Base-by-base conservation (phyloP, 2,329 filamentous ascomycete genomes). In the Ilyonectria destructans region DNA sequence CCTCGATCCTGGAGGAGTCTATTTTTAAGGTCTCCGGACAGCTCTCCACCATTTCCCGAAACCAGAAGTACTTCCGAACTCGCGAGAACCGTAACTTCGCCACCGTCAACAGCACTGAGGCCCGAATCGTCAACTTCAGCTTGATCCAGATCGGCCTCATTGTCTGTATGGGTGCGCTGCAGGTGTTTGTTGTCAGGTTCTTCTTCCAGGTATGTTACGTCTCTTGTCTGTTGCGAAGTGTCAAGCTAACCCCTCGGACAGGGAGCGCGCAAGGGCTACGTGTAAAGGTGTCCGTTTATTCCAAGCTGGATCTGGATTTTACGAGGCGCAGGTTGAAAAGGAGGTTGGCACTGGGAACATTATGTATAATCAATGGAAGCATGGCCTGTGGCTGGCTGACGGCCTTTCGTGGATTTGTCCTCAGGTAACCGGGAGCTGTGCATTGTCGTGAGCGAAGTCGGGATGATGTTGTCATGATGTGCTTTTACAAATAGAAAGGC, bases 31-130 rank as follows among this genome's bases (percentile, higher is more conserved):
- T 99, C 68, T 97, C 95, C 13, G 92, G 94, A 71, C 94, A 97
- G 80, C 86, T 99, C 58, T 97, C 95, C 15, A 98, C 95, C 70
- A 96, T 99, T 79, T 95, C 93, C 48, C 90, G 96, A 78, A 98
- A 97, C 86, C 96, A 99, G 80, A 99, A 99, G 82, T 99, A 99
- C 87, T 99, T 99, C 91, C 93, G 97, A 71, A 99, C 96, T 3
- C 91, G 96, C 74, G 96, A 99, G 87, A 99, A 99, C 88, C 90
- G 96, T 70, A 99, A 99, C 85, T 98, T 99, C 85, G 97, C 94
- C 85, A 99, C 96, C 10, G 96, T 99, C 77, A 89, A 94, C 81
- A 98, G 95, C 85, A 99, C 96, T 46, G 96, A 99, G 87, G 90
- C 90, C 80, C 89, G 96, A 71, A 99, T 99, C 78, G 95, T 98